Evolutionary conservation across 202 grass and related monocot species (phyloP).

Genomic region (Eragrostis tef): DNA sequence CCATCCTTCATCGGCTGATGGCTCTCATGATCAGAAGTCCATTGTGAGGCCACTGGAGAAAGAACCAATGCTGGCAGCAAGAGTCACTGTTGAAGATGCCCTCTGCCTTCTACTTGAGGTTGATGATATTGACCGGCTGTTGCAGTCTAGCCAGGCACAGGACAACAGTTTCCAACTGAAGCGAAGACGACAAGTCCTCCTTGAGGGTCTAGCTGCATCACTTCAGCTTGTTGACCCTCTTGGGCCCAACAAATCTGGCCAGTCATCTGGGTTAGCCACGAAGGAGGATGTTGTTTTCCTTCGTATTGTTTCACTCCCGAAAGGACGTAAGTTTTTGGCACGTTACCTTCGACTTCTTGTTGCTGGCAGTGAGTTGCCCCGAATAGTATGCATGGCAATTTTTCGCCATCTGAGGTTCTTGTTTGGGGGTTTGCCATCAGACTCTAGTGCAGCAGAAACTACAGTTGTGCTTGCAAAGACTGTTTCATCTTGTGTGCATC

Average conservation of each 20-base stretch:
- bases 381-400: conserved; percentile 97
- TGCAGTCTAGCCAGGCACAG: conserved; percentile 80
- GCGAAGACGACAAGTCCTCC: conserved; percentile 71
- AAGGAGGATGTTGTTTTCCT: conserved; percentile 96
- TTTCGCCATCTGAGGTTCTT: conserved; percentile 92
- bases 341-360: conserved; percentile 76
- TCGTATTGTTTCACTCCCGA: conserved; percentile 83
- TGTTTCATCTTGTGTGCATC: conserved; percentile 68
- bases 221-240: conserved; percentile 88
- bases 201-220: conserved; percentile 92
- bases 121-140: conserved; percentile 87
- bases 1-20: conserved; percentile 50
- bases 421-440: conserved; percentile 84
- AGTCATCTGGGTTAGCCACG: conserved; percentile 68
- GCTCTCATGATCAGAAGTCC: conserved; percentile 70
- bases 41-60: conserved; percentile 75
- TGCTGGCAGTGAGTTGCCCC: conserved; percentile 77
- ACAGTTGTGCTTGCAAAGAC: conserved; percentile 67
- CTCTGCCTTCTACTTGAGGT: conserved; percentile 87
- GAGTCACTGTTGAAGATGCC: conserved; percentile 91
- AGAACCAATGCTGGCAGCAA: conserved; percentile 82
- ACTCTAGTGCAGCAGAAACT: conserved; percentile 79
- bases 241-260: conserved; percentile 61
- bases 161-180: conserved; percentile 85
- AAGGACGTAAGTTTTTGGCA: conserved; percentile 83